Conservation (phyloP, 352 stramenopile species). For the Pythium grandisporangium region DNA sequence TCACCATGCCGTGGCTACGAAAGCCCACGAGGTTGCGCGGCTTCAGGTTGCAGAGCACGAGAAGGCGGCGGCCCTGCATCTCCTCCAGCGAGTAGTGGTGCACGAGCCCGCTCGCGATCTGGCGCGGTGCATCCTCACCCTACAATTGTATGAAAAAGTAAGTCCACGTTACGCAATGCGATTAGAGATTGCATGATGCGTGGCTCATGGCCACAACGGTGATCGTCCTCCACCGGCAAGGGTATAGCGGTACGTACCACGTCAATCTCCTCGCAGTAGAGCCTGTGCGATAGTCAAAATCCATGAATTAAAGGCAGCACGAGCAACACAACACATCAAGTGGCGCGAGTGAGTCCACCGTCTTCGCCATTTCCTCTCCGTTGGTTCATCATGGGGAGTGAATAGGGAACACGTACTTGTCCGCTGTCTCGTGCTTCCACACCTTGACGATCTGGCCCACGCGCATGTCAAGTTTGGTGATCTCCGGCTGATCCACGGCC, state of each 20-base stretch:
- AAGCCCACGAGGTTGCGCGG: constrained; percentile 85
- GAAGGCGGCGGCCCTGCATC: constrained; percentile 77
- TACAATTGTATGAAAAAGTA: too few relatives aligned
- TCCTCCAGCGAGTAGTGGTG: constrained; percentile 82
- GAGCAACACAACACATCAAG: background rate
- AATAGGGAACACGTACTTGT: constrained; percentile 45
- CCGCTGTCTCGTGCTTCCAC: constrained; percentile 87
- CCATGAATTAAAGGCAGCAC: background rate
- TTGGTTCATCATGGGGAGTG: too few relatives aligned
- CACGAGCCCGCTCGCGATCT: constrained; percentile 84
- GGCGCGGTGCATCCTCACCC: constrained; percentile 73
- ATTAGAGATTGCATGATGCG: background rate
- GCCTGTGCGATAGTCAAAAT: constrained; percentile 12
- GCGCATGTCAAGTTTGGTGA: constrained; percentile 90
- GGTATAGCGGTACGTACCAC: constrained; percentile 42
- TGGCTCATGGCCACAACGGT: background rate
- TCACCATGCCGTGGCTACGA: constrained; percentile 89
- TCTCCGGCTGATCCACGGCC: constrained; percentile 63
- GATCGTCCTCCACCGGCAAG: too few relatives aligned
- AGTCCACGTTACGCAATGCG: too few relatives aligned
- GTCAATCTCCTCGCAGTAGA: constrained; percentile 91
- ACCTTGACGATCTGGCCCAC: constrained; percentile 89
- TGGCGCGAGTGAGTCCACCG: background rate
- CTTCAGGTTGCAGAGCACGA: constrained; percentile 91
- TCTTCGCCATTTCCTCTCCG: background rate